A percentile compares a stretch with the other conserved stretches of the same genome.
phyloP scores from a whole-genome alignment of 108 stramenopile species.

The Chaetoceros tenuissimus region DNA sequence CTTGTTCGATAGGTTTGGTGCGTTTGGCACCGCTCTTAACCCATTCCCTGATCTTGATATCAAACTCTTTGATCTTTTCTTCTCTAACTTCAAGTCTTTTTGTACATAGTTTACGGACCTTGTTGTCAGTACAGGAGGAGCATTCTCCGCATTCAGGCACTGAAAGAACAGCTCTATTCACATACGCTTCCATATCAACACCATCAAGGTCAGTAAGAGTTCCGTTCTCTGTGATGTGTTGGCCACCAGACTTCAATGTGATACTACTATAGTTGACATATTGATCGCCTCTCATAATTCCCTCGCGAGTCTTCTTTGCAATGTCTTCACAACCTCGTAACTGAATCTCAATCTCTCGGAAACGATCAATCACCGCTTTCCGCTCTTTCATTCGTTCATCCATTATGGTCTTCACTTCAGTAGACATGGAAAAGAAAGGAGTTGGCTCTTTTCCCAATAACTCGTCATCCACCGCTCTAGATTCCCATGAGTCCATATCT shows the following conservation, averaged over 20 bases:
- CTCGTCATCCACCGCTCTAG: conserved; percentile 36
- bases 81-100: conserved; percentile 53
- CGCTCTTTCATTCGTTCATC: conserved; percentile 54
- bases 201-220: conserved; percentile 27
- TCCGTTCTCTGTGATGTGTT: conserved; percentile 28
- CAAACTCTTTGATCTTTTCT: conserved; percentile 52
- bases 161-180: conserved; percentile 57
- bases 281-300: conserved; percentile 70
- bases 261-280: conserved; percentile 84
- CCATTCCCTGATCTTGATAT: conserved; percentile 16
- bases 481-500: conserved; percentile 75
- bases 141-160: conserved; percentile 80
- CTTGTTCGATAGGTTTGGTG: conserved; percentile 8
- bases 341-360: conserved; percentile 81
- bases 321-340: conserved; percentile 50
- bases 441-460: conserved; percentile 50
- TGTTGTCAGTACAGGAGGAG: conserved; percentile 47
- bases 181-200: conserved; percentile 66
- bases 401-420: conserved; percentile 30
- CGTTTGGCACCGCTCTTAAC: conserved; percentile 13
- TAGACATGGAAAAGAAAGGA: conserved; percentile 26
- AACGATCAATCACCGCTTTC: conserved; percentile 41
- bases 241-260: conserved; percentile 66
- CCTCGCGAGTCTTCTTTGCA: conserved; percentile 61
- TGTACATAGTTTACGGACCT: conserved; percentile 43